Evolutionary conservation across 1,284 basidiomycete genomes (phyloP), one percentile per base, ranked within the genome.

Genomic region (Neolentinus lepideus): DNA sequence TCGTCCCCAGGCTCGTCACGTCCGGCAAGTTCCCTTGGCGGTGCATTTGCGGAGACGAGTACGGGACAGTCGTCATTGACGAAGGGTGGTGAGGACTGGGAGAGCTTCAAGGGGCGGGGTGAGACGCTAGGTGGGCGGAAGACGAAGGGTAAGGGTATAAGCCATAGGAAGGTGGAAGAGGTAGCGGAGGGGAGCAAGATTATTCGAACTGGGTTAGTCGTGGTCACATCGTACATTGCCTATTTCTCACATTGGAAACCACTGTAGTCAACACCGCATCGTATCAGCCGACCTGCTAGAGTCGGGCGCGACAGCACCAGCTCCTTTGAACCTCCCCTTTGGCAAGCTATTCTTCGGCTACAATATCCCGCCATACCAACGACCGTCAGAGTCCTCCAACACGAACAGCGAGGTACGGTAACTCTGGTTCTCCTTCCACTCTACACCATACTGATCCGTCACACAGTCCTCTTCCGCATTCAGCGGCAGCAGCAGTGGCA

Each of bases 261-360:
- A 57, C 26, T 54, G 25, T 61, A 98, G 95, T 63, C 84, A 92
- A 68, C 87, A 87, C 21, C 84, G 83, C 29, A 84, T 98, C 51
- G 83, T 98, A 53, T 94, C 94, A 0, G 92, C 90, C 56, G 88
- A 87, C 55, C 85, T 84, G 24, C 71, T 93, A 11, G 86, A 92
- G 64, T 77, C 80, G 4, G 88, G 90, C 36, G 79, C 77, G 54
- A 88, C 90, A 68, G 92, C 92, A 3, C 95, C 97, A 1, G 94
- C 93, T 0, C 87, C 93, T 1, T 78, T 99, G 51, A 89, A 91
- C 62, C 75, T 99, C 27, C 94, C 96, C 0, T 89, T 90, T 60
- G 97, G 97, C 21, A 90, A 95, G 63, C 76, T 97, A 24, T 97
- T 98, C 77, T 97, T 98, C 66, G 94, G 94, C 9, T 98, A 88